Evolutionary conservation across 202 grass and related monocot species (phyloP), one percentile per base, ranked within the genome.

Genomic region (Cymbopogon flexuosus): DNA sequence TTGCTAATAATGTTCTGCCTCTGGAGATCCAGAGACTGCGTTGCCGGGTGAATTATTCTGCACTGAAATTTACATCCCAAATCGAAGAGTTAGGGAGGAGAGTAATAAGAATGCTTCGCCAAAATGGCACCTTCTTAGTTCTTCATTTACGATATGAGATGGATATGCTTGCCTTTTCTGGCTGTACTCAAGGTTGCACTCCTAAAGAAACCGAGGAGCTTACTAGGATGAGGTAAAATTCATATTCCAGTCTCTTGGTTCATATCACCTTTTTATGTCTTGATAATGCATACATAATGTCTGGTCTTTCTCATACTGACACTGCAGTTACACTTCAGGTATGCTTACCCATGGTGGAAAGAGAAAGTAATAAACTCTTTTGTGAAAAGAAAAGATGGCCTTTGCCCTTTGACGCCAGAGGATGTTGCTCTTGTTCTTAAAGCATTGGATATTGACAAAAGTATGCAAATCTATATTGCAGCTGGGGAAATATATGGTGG

Each of bases 281-380:
- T 36, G 7, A 46, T 19, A 42, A 56, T 51, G 40, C 45, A 49
- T 51, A 58, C 27, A 65, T 33, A 4, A 3, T 27, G 19, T 70
- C 76, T 73, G 18, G 1, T 24, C 43, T 83, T 80, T 63, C 8
- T 1, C 58, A 43, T 82, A 73, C 56, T 82, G 57, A 85, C 31
- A 61, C 2, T n/a, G 63, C n/a, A 24, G 8, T 54, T 76, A 36
- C 31, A 34, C 75, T 63, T 62, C 52, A 98, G 95, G 73, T 95
- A 98, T 87, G 95, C 88, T 60, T 98, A 98, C 78, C 95, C 92
- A 51, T 98, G 95, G 95, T 98, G 95, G 95, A 98, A 94, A 88
- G 92, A 98, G 69, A 98, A 98, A 77, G 84, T 89, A 23, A 98
- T 98, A 22, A 69, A 98, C 84, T 95, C 95, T 24, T 83, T 89